A percentile compares a stretch with the other conserved stretches of the same genome.
Evolutionary conservation across 306 rosid species (phyloP).

Genomic region (Cicer cuneatum): DNA sequence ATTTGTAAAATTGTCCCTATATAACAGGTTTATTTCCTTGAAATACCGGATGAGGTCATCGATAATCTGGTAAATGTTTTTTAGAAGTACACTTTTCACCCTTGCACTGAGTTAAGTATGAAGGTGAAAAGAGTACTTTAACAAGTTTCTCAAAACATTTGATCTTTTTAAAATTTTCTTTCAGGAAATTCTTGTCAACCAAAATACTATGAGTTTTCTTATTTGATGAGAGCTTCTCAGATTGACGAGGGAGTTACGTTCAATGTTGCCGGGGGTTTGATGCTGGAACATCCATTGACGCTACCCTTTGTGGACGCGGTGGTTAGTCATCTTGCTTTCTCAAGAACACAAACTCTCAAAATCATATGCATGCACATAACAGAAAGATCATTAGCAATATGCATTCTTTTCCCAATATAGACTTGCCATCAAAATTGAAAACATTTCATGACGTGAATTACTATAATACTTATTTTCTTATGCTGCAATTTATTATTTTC

Average conservation of each 20-base stretch:
- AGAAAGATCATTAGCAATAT: not conserved
- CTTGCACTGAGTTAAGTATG: constrained; percentile 51
- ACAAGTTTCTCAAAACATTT: constrained; percentile 49
- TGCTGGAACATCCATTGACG: constrained; percentile 91
- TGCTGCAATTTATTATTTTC: not conserved
- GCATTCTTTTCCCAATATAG: not conserved
- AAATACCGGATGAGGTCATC: constrained; percentile 83
- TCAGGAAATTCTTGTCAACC: constrained; percentile 41
- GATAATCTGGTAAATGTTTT: constrained; percentile 69
- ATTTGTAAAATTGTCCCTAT: constrained; percentile 20
- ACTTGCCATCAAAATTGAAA: not conserved
- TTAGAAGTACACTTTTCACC: constrained; percentile 59
- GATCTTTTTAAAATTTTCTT: constrained; percentile 41
- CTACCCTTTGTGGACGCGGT: constrained; percentile 85
- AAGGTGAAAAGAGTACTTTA: constrained; percentile 63
- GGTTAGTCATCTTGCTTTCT: constrained; percentile 58
- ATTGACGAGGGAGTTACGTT: constrained; percentile 78
- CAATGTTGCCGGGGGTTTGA: constrained; percentile 89
- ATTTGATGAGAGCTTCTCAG: constrained; percentile 64
- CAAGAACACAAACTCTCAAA: constrained; percentile 11
- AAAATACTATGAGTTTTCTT: constrained; percentile 57
- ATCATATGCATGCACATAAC: constrained; percentile 26
- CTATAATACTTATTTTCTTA: not conserved
- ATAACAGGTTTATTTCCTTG: constrained; percentile 83
- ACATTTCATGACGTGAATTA: not conserved